Conservation (phyloP, 352 stramenopile genomes). For the Pilasporangium apinafurcum region DNA sequence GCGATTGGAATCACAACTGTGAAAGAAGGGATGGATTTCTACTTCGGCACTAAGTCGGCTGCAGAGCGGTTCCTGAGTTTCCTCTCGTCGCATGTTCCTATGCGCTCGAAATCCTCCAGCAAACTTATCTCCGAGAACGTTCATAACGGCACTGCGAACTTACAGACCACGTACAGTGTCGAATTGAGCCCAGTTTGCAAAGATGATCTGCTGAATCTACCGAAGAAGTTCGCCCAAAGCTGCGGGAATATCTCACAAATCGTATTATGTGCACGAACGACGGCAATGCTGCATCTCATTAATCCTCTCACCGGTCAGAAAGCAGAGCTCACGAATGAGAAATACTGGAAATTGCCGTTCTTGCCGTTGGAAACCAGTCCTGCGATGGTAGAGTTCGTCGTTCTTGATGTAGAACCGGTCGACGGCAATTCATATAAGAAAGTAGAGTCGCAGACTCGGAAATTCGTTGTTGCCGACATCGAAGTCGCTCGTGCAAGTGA, state of each 20-base stretch:
- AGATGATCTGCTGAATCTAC: conserved; percentile 63
- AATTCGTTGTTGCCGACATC: conserved; percentile 53
- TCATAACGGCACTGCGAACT: conserved; percentile 51
- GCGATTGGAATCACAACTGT: conserved; percentile 51
- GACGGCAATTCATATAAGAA: conserved; percentile 2
- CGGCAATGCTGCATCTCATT: conserved; percentile 51
- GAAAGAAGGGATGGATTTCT: conserved; percentile 81
- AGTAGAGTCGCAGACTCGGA: conserved; percentile 11
- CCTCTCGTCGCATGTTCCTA: conserved; percentile 44
- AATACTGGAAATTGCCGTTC: conserved; percentile 73
- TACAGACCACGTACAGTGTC: conserved; percentile 63
- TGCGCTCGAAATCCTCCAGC: conserved; percentile 59
- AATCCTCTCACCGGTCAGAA: conserved; percentile 51
- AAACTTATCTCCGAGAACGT: conserved; percentile 77
- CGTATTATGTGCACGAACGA: conserved; percentile 56
- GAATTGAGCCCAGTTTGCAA: conserved; percentile 73
- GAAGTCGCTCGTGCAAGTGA: conserved; percentile 63
- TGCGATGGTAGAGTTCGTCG: conserved; percentile 61
- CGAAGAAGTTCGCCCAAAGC: conserved; percentile 45
- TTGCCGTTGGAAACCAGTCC: conserved; percentile 45
- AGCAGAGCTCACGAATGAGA: conserved; percentile 47
- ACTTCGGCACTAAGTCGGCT: conserved; percentile 49
- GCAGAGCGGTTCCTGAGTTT: conserved; percentile 66
- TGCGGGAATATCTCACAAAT: conserved; percentile 62
- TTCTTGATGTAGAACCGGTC: conserved; percentile 64